phyloP scores from a whole-genome alignment of 2,329 filamentous ascomycete genomes.

The Albophoma yamanashiensis region DNA sequence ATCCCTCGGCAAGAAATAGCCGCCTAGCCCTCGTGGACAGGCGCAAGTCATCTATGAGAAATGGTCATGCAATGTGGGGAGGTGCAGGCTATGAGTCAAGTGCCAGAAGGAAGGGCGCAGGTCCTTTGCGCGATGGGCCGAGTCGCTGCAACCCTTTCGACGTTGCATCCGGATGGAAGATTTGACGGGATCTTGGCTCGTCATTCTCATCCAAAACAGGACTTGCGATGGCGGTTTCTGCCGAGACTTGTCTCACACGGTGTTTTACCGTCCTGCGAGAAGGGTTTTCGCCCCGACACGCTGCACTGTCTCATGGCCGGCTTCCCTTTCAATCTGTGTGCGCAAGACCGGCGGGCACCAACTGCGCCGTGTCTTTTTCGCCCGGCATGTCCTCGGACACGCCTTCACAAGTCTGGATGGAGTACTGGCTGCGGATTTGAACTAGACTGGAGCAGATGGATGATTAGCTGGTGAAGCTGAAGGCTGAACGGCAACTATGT shows the following conservation, averaged over 20 bases:
- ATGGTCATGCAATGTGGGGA: conserved; percentile 21
- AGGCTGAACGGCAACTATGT: conserved; percentile 24
- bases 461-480: conserved; percentile 11
- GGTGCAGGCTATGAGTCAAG: conserved; percentile 2
- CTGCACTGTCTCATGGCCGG: conserved; percentile 6
- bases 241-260: background rate
- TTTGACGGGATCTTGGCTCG: background rate
- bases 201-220: background rate
- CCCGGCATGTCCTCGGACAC: conserved; percentile 15
- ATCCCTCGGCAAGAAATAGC: conserved; percentile 23
- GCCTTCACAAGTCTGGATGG: conserved; percentile 17
- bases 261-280: background rate
- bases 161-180: background rate
- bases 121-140: background rate
- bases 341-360: conserved; percentile 8
- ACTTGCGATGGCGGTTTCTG: background rate
- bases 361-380: conserved; percentile 8
- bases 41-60: conserved; percentile 24
- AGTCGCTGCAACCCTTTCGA: background rate
- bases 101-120: background rate
- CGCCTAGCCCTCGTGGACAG: conserved; percentile 18
- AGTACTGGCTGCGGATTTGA: conserved; percentile 19
- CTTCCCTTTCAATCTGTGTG: conserved; percentile 9
- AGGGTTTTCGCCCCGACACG: conserved; percentile 1
- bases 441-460: conserved; percentile 22